phyloP scores from a whole-genome alignment of 2,329 filamentous ascomycete species.

The Celoporthe dispersa region DNA sequence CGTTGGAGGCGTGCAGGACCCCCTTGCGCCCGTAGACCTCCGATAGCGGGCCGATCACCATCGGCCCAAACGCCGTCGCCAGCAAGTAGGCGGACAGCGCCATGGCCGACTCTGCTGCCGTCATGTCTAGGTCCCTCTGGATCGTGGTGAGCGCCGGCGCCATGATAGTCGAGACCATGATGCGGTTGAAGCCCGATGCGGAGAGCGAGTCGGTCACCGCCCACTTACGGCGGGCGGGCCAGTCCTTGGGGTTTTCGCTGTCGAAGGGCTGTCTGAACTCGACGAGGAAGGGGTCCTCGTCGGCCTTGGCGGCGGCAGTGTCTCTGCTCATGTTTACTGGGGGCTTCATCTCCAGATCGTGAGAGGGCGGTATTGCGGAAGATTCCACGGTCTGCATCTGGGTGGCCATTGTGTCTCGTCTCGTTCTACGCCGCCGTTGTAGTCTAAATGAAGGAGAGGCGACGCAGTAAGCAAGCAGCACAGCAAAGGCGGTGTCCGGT shows the following conservation, averaged over 20 bases:
- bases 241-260: slow-evolving; percentile 44
- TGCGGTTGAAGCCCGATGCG: slow-evolving; percentile 54
- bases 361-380: not conserved
- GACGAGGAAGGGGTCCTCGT: not conserved
- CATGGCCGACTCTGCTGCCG: slow-evolving; percentile 51
- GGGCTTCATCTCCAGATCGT: not conserved
- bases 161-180: slow-evolving; percentile 57
- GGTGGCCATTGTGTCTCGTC: not conserved
- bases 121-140: slow-evolving; percentile 56
- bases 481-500: not conserved
- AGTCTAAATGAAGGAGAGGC: not conserved
- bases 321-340: not conserved
- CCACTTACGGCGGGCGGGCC: slow-evolving; percentile 50
- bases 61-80: slow-evolving; percentile 48
- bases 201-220: slow-evolving; percentile 53
- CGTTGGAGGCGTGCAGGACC: slow-evolving; percentile 48
- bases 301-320: not conserved
- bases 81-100: slow-evolving; percentile 49
- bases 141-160: slow-evolving; percentile 55
- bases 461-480: not conserved
- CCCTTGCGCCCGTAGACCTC: slow-evolving; percentile 52
- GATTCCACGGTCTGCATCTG: not conserved
- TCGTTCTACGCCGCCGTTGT: not conserved
- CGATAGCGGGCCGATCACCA: slow-evolving; percentile 49
- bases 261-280: not conserved